Evolutionary conservation across 108 stramenopile species (phyloP).

Genomic region (Cyclotella cryptica): DNA sequence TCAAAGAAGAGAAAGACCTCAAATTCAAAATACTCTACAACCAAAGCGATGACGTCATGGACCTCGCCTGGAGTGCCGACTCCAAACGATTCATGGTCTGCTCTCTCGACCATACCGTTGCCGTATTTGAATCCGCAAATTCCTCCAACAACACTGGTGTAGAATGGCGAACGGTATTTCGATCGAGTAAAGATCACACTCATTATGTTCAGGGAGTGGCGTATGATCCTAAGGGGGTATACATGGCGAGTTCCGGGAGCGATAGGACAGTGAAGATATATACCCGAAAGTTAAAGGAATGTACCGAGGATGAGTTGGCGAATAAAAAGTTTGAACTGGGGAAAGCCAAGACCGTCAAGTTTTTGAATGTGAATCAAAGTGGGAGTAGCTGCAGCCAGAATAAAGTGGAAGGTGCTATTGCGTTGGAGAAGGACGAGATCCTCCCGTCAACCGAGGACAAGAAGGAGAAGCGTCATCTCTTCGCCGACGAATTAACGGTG

Average conservation of each 20-base stretch:
- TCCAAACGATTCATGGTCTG: conserved; percentile 77
- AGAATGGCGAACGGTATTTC: conserved; percentile 69
- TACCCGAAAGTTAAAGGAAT: conserved; percentile 60
- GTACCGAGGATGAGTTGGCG: conserved; percentile 37
- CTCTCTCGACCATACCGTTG: conserved; percentile 75
- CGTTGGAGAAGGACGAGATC: conserved; percentile 1
- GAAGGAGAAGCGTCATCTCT: conserved; percentile 59
- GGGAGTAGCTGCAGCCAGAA: too few relatives aligned
- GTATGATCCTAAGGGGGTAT: conserved; percentile 86
- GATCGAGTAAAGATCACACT: conserved; percentile 73
- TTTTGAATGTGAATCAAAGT: conserved; percentile 16
- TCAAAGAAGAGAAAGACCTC: conserved; percentile 68
- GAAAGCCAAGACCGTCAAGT: conserved; percentile 50
- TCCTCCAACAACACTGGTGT: conserved; percentile 25
- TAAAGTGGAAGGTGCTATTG: background rate
- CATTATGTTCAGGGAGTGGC: conserved; percentile 91
- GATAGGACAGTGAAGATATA: conserved; percentile 88
- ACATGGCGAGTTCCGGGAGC: conserved; percentile 86
- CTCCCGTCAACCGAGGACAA: background rate
- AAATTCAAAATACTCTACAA: conserved; percentile 60
- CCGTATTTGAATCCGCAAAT: conserved; percentile 59
- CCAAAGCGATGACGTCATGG: conserved; percentile 76
- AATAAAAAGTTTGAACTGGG: conserved; percentile 47
- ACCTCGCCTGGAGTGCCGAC: conserved; percentile 76
- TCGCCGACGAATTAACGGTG: conserved; percentile 89